A percentile compares a stretch with the other conserved stretches of the same genome.
phyloP scores from a whole-genome alignment of 2,329 filamentous ascomycete species.

The Seiridium unicorne region DNA sequence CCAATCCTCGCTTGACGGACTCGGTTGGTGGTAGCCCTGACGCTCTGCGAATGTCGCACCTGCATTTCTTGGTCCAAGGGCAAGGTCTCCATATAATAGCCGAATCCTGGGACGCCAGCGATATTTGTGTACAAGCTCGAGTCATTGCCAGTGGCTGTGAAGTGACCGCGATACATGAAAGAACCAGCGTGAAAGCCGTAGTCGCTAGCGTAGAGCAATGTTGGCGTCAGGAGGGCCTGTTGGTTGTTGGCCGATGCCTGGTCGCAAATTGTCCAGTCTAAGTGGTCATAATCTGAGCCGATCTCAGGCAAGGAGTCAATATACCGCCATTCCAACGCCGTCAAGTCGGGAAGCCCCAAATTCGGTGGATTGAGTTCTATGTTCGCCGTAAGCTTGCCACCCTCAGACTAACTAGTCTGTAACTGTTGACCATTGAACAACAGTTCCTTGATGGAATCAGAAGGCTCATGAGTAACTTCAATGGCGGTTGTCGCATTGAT shows the following conservation, averaged over 20 bases:
- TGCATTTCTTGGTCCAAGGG: slow-evolving; percentile 65
- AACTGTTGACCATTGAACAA: neutral
- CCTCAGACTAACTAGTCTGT: neutral
- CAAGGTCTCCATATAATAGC: slow-evolving; percentile 59
- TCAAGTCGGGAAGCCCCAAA: slow-evolving; percentile 56
- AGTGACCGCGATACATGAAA: slow-evolving; percentile 69
- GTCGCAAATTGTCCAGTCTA: slow-evolving; percentile 61
- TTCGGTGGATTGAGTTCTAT: slow-evolving; percentile 9
- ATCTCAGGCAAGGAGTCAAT: slow-evolving; percentile 72
- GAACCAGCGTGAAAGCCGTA: slow-evolving; percentile 73
- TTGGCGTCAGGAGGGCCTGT: neutral
- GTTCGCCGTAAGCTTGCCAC: slow-evolving; percentile 15
- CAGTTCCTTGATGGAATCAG: slow-evolving; percentile 26
- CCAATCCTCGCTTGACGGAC: slow-evolving; percentile 38
- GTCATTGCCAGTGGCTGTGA: slow-evolving; percentile 63
- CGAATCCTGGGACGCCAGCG: slow-evolving; percentile 67
- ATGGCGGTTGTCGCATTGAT: slow-evolving; percentile 67
- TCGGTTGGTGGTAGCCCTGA: slow-evolving; percentile 60
- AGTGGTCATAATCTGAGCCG: slow-evolving; percentile 63
- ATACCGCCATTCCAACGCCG: slow-evolving; percentile 63
- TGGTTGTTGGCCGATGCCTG: slow-evolving; percentile 57
- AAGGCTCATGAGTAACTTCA: slow-evolving; percentile 65
- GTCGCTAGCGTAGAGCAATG: slow-evolving; percentile 47
- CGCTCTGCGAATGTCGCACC: slow-evolving; percentile 63
- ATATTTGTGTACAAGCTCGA: slow-evolving; percentile 55